Evolutionary conservation across 768 basidiomycete genomes (phyloP), one percentile per base, ranked within the genome.

Genomic region (Leccinellum albellum): DNA sequence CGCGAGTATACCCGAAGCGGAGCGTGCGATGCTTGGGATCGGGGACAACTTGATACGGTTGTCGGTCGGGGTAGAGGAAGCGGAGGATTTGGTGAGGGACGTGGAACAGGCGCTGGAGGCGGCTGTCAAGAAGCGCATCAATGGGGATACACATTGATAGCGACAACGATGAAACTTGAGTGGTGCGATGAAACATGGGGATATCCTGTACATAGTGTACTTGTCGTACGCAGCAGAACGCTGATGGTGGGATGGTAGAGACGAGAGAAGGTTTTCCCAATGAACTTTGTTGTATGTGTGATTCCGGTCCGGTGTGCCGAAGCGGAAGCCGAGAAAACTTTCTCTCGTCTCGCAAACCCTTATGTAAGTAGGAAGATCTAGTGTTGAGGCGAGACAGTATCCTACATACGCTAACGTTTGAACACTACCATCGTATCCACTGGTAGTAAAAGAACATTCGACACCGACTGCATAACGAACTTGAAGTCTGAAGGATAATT

Each of bases 61-160:
- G 61, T 88, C 86, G 33, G 90, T 95, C 1, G 95, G 95, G 3
- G 81, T 96, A 14, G 96, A 98, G 73, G 95, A 98, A 51, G 77
- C 69, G 14, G 87, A 89, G 21, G 96, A 98, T 75, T 67, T 98
- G 48, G 73, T 94, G 31, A 53, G 59, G 8, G 69, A 70, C 32
- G 51, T 70, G 9, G 67, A 69, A 3, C 65, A 65, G 55, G 69
- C 69, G 17, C 69, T 70, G 26, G 58, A 69, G 49, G 53, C 42
- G 10, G 70, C 63, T 0, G 55, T 56, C 23, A 52, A 51, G 20
- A 55, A 59, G 52, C 61, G 49, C 6, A 20, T 29, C 20, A 61
- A 62, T 3, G 51, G 55, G 2, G 2, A 24, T n/a, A 20, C 1
- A 2, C 29, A 40, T 29, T 60, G 47, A 55, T n/a, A 28, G 14